Conservation (phyloP, 75 land plant genomes). For the Picea glauca region DNA sequence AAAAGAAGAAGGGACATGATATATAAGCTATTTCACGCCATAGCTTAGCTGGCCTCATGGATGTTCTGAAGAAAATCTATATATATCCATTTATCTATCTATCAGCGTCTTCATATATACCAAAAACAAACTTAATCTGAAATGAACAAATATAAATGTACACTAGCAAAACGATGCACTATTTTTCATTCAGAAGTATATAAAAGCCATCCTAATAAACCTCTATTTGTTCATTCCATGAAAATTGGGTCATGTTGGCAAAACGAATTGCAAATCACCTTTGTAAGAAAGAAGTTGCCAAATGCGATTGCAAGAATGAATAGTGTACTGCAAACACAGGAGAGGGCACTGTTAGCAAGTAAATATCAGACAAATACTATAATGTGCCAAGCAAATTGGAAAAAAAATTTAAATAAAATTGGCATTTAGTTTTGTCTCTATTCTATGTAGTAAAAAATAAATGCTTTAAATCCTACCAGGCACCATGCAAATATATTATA, state of each 20-base stretch:
- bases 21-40: too few relatives aligned
- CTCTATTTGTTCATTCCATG: too few relatives aligned
- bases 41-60: too few relatives aligned
- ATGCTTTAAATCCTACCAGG: constrained; percentile 44
- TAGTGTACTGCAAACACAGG: constrained; percentile 42
- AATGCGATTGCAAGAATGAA: constrained; percentile 66
- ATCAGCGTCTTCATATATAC: too few relatives aligned
- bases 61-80: too few relatives aligned
- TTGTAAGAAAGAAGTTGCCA: constrained; percentile 55
- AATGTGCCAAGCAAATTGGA: neutral
- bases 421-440: neutral
- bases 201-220: neutral
- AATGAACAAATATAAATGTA: constrained; percentile 15
- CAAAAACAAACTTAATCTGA: neutral
- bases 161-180: neutral
- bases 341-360: neutral
- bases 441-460: neutral
- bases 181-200: neutral
- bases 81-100: too few relatives aligned
- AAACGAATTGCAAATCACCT: constrained; percentile 40
- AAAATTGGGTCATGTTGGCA: neutral
- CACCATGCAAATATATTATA: constrained; percentile 74
- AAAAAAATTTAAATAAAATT: neutral
- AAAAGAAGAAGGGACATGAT: too few relatives aligned
- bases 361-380: neutral